These are phyloP conservation scores for Aspergillus novofumigatus DNA, from an alignment of 2,329 filamentous ascomycete species.

Conservation along the genomic window DNA sequence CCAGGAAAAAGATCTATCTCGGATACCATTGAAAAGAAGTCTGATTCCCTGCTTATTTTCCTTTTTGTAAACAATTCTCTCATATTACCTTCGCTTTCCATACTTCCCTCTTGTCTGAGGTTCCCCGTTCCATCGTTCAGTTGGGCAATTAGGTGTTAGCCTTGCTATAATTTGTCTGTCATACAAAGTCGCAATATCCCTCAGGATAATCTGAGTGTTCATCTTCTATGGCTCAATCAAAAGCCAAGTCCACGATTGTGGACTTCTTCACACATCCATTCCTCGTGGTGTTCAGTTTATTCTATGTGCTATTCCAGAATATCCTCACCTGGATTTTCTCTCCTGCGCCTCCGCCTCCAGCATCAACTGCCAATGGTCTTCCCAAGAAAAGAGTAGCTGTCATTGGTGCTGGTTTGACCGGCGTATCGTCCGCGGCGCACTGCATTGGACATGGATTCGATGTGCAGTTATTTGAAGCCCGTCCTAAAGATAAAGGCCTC, in stretches of 20 bases:
- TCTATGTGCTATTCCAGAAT: slow-evolving; percentile 28
- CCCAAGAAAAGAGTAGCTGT: slow-evolving; percentile 59
- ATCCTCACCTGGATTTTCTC: slow-evolving; percentile 54
- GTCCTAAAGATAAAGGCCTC: slow-evolving; percentile 56
- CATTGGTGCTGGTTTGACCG: slow-evolving; percentile 69
- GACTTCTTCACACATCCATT: slow-evolving; percentile 18
- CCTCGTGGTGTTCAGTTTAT: slow-evolving; percentile 26
- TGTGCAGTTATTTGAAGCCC: slow-evolving; percentile 72
- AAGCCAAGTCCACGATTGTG: not conserved
- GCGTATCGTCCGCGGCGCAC: slow-evolving; percentile 73
- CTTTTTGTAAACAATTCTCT: not conserved
- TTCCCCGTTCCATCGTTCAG: not conserved
- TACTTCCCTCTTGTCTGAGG: not conserved
- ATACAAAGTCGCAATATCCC: not conserved
- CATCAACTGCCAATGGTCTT: slow-evolving; percentile 49
- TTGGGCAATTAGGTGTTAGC: not conserved
- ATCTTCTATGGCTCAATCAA: not conserved
- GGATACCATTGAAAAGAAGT: not conserved
- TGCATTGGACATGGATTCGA: slow-evolving; percentile 84
- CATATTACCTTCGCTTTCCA: not conserved
- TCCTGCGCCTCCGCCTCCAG: slow-evolving; percentile 61
- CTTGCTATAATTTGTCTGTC: not conserved
- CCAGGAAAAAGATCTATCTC: not conserved
- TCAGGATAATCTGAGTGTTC: not conserved
- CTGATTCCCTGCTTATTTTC: not conserved